phyloP scores from a whole-genome alignment of 345 rosid species.

The Isatis tinctoria region DNA sequence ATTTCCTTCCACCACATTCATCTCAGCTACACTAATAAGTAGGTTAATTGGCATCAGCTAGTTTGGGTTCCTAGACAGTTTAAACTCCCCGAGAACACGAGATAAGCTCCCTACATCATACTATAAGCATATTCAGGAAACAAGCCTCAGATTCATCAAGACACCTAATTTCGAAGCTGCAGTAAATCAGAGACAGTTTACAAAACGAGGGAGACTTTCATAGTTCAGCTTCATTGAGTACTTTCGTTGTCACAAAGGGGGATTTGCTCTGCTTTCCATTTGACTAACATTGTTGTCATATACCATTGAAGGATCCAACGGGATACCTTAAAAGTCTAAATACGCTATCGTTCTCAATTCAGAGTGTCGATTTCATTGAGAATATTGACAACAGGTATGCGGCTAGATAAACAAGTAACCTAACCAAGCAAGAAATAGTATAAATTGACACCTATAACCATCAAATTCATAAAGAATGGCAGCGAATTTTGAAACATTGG shows the following conservation, averaged over 20 bases:
- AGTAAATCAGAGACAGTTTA: too few relatives aligned
- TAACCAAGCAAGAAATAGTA: neutral
- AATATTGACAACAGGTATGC: neutral
- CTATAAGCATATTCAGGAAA: too few relatives aligned
- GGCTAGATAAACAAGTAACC: neutral
- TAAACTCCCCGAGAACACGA: too few relatives aligned
- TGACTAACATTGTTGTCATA: neutral
- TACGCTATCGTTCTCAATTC: neutral
- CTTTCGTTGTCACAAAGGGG: neutral
- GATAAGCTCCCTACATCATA: too few relatives aligned
- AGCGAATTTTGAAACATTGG: neutral
- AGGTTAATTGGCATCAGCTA: neutral
- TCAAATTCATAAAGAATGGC: constrained; percentile 8
- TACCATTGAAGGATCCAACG: neutral
- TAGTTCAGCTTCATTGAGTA: neutral
- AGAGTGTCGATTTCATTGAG: neutral
- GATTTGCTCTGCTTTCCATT: neutral
- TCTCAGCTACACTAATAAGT: neutral
- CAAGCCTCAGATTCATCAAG: too few relatives aligned
- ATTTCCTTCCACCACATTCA: neutral
- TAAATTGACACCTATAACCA: neutral
- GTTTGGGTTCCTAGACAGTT: too few relatives aligned
- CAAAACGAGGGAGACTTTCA: neutral
- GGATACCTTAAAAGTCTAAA: neutral
- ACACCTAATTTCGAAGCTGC: too few relatives aligned